Base-by-base conservation (phyloP, 2,329 filamentous ascomycete species). In the Fusarium euwallaceae region DNA sequence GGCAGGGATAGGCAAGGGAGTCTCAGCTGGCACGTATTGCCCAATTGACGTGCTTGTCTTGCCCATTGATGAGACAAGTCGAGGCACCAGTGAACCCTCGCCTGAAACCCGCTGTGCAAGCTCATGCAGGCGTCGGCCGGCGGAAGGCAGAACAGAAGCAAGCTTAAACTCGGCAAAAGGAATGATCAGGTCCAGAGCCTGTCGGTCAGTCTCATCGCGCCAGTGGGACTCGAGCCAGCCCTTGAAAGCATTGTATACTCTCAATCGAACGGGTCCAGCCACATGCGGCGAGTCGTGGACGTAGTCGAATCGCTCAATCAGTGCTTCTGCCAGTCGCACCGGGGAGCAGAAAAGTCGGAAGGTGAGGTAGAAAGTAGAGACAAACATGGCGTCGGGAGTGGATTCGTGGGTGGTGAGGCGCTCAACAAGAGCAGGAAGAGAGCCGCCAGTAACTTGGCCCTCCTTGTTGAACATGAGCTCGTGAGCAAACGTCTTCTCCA, bases 201-300 rank as follows among this genome's bases (percentile, higher is more conserved):
- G 88, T 63, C 90, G 90, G 81, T 99, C 97, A 12, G 92, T 91
- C 69, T 95, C 91, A 73, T 94, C 91, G 58, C 93, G 91, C 96
- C 97, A 99, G 83, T 99, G 95, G 8, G 94, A 97, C 84, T 98
- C 97, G 22, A 99, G 87, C 97, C 97, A 99, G 48, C 94, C 94
- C 83, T 99, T 99, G 88, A 99, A 95, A 66, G 95, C 92, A 81
- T 99, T 98, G 86, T 97, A 98, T 2, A 98, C 95, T 61, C 97
- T 91, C 58, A 99, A 86, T 61, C 95, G 92, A 24, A 98, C 96
- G 0, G 96, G 94, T 4, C 88, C 90, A 24, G 95, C 92, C 72
- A 95, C 84, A 68, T 92, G 89, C 24, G 92, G 90, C 58, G 92
- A 93, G 69, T 97, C 93, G 14, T 91, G 93, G 41, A 98, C 93